Evolutionary conservation across 202 grass and related monocot genomes (phyloP).

Genomic region (Panicum hallii): DNA sequence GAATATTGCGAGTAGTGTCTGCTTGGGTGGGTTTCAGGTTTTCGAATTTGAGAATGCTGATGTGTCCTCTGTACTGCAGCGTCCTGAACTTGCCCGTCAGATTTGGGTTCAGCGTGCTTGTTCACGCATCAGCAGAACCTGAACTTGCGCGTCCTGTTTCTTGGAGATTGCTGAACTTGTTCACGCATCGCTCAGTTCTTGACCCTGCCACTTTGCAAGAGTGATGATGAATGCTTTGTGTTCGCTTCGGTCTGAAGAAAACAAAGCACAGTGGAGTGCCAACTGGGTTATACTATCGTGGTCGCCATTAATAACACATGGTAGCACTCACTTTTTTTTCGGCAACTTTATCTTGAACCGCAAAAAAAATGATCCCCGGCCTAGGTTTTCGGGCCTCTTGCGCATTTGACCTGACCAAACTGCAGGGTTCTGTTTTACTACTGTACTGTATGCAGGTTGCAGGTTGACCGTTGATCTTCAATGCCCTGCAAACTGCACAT

Average conservation of each 20-base stretch:
- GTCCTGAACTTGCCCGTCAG: not conserved
- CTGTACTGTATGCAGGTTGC: not conserved
- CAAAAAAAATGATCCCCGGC: not conserved
- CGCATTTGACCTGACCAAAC: not conserved
- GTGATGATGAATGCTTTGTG: not conserved
- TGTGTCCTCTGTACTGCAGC: not conserved
- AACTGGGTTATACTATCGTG: not conserved
- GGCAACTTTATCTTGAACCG: not conserved
- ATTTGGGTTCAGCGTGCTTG: not conserved
- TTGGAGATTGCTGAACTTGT: not conserved
- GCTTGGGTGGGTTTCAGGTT: not conserved
- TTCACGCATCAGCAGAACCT: not conserved
- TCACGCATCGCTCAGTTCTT: not conserved
- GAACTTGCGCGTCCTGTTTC: slow-evolving; percentile 6
- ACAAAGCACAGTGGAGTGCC: not conserved
- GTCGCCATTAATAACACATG: not conserved
- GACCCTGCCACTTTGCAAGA: not conserved
- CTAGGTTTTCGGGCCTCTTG: not conserved
- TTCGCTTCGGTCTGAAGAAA: slow-evolving; percentile 32
- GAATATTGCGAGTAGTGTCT: not conserved
- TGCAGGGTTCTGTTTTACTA: not conserved
- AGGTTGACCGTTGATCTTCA: not conserved
- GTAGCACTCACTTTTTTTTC: not conserved
- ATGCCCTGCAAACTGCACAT: not conserved
- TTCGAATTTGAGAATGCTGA: not conserved